Percentiles rank a stretch among this genome's conserved stretches.
phyloP scores from a whole-genome alignment of 2,329 filamentous ascomycete genomes.

The Pezicula rhizophila region DNA sequence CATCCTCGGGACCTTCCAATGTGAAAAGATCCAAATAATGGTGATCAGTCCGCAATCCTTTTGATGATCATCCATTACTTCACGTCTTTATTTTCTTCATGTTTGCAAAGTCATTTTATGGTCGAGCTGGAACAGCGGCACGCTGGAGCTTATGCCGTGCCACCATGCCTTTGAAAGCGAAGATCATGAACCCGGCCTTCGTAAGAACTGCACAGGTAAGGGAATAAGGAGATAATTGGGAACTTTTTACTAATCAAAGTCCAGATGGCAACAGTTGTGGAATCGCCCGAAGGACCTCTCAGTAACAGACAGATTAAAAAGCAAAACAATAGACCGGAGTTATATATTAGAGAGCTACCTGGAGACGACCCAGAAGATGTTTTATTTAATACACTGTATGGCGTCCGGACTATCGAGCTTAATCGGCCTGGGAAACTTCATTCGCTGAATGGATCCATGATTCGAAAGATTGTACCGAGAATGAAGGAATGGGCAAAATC shows the following conservation, averaged over 20 bases:
- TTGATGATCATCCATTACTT: constrained; percentile 10
- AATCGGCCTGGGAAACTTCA: constrained; percentile 92
- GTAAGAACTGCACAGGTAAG: constrained; percentile 46
- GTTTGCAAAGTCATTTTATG: constrained; percentile 49
- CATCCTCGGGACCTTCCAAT: not conserved
- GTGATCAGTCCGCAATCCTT: constrained; percentile 11
- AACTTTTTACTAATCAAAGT: constrained; percentile 15
- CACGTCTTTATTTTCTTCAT: constrained; percentile 36
- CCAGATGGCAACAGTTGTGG: constrained; percentile 33
- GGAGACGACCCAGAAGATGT: constrained; percentile 84
- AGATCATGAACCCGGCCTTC: constrained; percentile 57
- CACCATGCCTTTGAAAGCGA: constrained; percentile 76
- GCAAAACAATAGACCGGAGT: constrained; percentile 17
- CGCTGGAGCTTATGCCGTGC: constrained; percentile 37
- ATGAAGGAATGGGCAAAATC: constrained; percentile 93
- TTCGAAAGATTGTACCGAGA: constrained; percentile 84
- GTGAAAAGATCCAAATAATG: not conserved
- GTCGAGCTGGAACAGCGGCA: constrained; percentile 48
- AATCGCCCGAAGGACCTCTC: too few relatives aligned
- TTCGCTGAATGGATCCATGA: constrained; percentile 90
- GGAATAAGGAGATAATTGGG: constrained; percentile 2
- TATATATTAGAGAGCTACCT: constrained; percentile 16
- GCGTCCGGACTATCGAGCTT: constrained; percentile 85
- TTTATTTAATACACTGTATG: constrained; percentile 82
- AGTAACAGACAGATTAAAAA: not conserved